Evolutionary conservation across 139 green algal species (phyloP).

Genomic region (Astrephomene gubernaculifera): DNA sequence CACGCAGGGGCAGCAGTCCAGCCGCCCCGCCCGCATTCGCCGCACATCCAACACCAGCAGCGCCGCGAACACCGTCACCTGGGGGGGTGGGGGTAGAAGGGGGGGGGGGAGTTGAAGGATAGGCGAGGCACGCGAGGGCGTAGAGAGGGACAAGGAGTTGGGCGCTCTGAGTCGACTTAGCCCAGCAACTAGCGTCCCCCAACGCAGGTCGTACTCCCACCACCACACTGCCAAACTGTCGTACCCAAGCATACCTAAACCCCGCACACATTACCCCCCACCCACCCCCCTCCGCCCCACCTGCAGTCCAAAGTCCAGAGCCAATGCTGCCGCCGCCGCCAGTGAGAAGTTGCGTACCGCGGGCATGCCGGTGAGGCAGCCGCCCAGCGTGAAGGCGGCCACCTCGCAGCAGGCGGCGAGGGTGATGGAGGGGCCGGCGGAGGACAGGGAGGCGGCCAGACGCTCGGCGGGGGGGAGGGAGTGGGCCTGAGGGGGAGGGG

Average conservation of each 20-base stretch:
- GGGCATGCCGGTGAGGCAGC: slow-evolving; percentile 81
- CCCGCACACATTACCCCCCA: background rate
- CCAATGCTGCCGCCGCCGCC: slow-evolving; percentile 83
- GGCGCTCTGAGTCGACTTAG: too few species aligned
- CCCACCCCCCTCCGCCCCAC: slow-evolving; percentile 46
- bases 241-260: too few species aligned
- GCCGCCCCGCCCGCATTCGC: slow-evolving; percentile 65
- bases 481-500: slow-evolving; percentile 45
- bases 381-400: slow-evolving; percentile 82
- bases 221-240: too few species aligned
- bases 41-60: slow-evolving; percentile 80
- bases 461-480: slow-evolving; percentile 69
- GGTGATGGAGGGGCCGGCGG: slow-evolving; percentile 87
- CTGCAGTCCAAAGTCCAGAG: slow-evolving; percentile 88
- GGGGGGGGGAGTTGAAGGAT: too few species aligned
- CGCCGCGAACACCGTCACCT: slow-evolving; percentile 86
- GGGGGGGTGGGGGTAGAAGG: slow-evolving; percentile 27
- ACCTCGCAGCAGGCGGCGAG: slow-evolving; percentile 83
- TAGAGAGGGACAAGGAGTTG: too few species aligned
- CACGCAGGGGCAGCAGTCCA: slow-evolving; percentile 76
- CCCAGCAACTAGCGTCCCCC: too few species aligned
- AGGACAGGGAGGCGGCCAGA: slow-evolving; percentile 75
- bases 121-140: too few species aligned
- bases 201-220: too few species aligned
- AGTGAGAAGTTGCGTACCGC: slow-evolving; percentile 89